Evolutionary conservation across 2,329 filamentous ascomycete species (phyloP).

Genomic region (Phialophora chinensis): DNA sequence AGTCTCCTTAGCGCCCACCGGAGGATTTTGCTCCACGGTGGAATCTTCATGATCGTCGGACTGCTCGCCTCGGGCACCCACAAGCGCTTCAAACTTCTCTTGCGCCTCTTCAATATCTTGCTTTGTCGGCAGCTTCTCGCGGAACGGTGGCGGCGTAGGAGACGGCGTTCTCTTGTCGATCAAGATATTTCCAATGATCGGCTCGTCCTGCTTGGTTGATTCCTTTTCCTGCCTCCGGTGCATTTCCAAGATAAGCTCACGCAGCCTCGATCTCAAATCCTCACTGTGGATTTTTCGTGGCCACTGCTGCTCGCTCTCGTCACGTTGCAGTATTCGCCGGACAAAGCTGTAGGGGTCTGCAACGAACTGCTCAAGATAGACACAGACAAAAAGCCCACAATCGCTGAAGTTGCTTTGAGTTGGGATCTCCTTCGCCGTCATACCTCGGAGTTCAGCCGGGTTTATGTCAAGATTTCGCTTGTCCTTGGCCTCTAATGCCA

Average conservation of each 20-base stretch:
- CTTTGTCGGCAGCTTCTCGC: background rate
- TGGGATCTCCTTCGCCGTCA: constrained; percentile 77
- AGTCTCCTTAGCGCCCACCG: background rate
- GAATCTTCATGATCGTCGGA: background rate
- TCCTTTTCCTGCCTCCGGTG: constrained; percentile 36
- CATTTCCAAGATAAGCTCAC: constrained; percentile 37
- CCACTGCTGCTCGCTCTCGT: constrained; percentile 59
- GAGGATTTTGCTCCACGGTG: background rate
- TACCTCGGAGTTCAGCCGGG: constrained; percentile 59
- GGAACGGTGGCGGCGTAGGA: background rate
- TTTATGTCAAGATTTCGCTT: constrained; percentile 52
- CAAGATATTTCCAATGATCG: constrained; percentile 37
- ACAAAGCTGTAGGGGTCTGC: constrained; percentile 74
- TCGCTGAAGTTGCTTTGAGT: constrained; percentile 83
- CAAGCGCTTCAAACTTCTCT: constrained; percentile 16
- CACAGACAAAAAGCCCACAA: constrained; percentile 85
- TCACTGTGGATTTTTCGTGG: constrained; percentile 34
- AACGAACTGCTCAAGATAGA: constrained; percentile 83
- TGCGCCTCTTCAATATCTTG: constrained; percentile 25
- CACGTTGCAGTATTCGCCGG: constrained; percentile 66
- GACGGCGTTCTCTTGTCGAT: constrained; percentile 23
- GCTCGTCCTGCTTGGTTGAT: constrained; percentile 43
- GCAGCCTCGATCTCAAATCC: constrained; percentile 35
- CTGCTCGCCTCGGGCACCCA: background rate
- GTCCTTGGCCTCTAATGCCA: constrained; percentile 72